Base-by-base conservation (phyloP, 2,329 filamentous ascomycete species). In the Aschersonia sp. region DNA sequence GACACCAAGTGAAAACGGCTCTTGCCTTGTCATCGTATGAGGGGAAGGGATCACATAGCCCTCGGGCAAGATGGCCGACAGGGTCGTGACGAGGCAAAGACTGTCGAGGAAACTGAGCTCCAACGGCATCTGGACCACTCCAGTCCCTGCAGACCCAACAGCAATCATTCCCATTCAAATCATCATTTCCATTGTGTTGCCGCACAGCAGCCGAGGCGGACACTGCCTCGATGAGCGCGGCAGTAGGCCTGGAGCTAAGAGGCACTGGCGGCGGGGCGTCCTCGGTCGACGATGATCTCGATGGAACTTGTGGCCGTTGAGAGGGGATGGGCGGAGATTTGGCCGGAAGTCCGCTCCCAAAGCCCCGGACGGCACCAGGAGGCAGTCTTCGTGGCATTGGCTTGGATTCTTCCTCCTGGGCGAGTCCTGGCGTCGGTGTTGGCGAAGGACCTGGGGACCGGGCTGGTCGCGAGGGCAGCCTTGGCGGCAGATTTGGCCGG, bases 1-100 rank as follows among this genome's bases (percentile, higher is more conserved):
- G 90, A 41, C 89, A 79, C 92, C 92, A 98, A 1, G 85, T 87
- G 61, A 97, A 97, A 50, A 98, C 86, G 2, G 81, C 87, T 31
- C 92, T 77, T 2, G 92, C 90, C 67, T 95, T 95, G 63, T 97
- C 90, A 0, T 90, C 95, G 1, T 71, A 67, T 1, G 87, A 95
- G 1, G 79, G 66, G 59, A 97, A 95, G 0, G 84, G 83, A 4
- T 74, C 71, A 49, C 87, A 94, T 22, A 97, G 75, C 46, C 84
- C 77, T 46, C 77, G 74, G 0, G 89, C 88, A 30, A 98, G 73
- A 67, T 85, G 85, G 22, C 74, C 77, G 4, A 92, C 69, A 0
- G 83, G 80, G 43, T 79, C 73, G 12, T 69, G 65, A 14, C 71
- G 67, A 4, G 87, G 87, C 14, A 95, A 73, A 1, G 79, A 76